A percentile compares a stretch with the other conserved stretches of the same genome.
phyloP scores from a whole-genome alignment of 2,329 filamentous ascomycete genomes.

The Capronia americana region DNA sequence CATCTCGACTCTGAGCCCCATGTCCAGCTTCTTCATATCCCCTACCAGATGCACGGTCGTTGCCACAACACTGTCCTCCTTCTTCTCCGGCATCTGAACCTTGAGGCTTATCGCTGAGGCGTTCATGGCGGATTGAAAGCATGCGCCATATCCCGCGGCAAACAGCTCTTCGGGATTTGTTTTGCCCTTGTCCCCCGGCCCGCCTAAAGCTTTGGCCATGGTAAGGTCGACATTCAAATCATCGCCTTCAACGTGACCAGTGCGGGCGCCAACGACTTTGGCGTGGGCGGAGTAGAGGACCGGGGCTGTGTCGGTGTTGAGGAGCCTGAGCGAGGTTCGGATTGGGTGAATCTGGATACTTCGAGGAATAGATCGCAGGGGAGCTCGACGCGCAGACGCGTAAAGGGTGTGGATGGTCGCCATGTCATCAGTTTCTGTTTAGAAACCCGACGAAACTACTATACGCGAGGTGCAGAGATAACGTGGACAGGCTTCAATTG shows the following conservation, averaged over 20 bases:
- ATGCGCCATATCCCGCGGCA: slow-evolving; percentile 56
- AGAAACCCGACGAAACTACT: not conserved
- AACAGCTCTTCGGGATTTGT: slow-evolving; percentile 58
- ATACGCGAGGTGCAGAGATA: not conserved
- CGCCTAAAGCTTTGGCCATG: slow-evolving; percentile 54
- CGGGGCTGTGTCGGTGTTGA: slow-evolving; percentile 48
- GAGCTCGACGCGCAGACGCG: not conserved
- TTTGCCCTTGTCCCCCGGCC: slow-evolving; percentile 49
- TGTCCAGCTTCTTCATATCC: slow-evolving; percentile 53
- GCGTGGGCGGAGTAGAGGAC: slow-evolving; percentile 49
- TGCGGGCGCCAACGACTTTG: slow-evolving; percentile 50
- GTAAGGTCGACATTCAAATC: slow-evolving; percentile 48
- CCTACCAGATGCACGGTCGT: slow-evolving; percentile 55
- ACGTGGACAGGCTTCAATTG: not conserved
- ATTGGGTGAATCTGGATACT: not conserved
- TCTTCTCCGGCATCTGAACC: slow-evolving; percentile 50
- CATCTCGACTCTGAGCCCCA: slow-evolving; percentile 55
- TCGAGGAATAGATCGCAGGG: not conserved
- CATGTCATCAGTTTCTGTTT: not conserved
- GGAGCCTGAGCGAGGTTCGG: not conserved
- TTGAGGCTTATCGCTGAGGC: slow-evolving; percentile 50
- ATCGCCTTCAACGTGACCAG: slow-evolving; percentile 46
- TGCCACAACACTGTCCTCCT: slow-evolving; percentile 49
- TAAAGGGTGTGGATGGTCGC: not conserved
- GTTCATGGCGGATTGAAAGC: slow-evolving; percentile 57